Conservation (phyloP, 306 rosid genomes). For the Vicia sativa region DNA sequence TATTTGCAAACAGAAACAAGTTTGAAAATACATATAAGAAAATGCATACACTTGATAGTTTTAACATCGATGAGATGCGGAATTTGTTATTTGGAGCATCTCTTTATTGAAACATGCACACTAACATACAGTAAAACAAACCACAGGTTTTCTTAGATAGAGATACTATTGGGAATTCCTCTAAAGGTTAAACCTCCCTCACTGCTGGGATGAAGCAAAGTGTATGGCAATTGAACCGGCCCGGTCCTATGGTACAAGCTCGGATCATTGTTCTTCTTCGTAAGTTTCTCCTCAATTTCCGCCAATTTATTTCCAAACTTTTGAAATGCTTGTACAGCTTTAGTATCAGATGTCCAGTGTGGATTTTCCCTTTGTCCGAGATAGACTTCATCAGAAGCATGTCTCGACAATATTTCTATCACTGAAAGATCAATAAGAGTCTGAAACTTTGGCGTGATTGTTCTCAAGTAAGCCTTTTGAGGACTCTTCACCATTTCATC, state of each 20-base stretch:
- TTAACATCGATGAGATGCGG: constrained; percentile 11
- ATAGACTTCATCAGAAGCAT: constrained; percentile 77
- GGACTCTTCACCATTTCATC: constrained; percentile 56
- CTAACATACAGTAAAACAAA: constrained; percentile 7
- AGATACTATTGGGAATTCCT: constrained; percentile 52
- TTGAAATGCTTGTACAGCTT: constrained; percentile 51
- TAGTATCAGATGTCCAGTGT: constrained; percentile 68
- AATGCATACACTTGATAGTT: constrained; percentile 13
- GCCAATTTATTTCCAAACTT: constrained; percentile 54
- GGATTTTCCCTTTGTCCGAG: constrained; percentile 65
- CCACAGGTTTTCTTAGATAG: constrained; percentile 33
- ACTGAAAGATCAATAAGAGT: constrained; percentile 64
- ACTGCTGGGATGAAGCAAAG: constrained; percentile 46
- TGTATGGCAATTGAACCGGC: constrained; percentile 48
- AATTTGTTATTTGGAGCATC: constrained; percentile 16
- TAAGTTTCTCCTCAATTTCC: constrained; percentile 38
- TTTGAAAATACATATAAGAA: too few species aligned
- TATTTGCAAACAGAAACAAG: too few species aligned
- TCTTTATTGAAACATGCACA: constrained; percentile 34
- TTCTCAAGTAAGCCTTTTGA: constrained; percentile 65
- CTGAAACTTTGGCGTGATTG: constrained; percentile 53
- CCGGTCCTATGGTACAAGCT: constrained; percentile 30
- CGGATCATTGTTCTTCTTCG: constrained; percentile 32
- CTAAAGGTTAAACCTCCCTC: constrained; percentile 40
- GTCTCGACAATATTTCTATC: constrained; percentile 71